Conservation (phyloP, 1,139 yeast species). For the Taphrina flavorubra region DNA sequence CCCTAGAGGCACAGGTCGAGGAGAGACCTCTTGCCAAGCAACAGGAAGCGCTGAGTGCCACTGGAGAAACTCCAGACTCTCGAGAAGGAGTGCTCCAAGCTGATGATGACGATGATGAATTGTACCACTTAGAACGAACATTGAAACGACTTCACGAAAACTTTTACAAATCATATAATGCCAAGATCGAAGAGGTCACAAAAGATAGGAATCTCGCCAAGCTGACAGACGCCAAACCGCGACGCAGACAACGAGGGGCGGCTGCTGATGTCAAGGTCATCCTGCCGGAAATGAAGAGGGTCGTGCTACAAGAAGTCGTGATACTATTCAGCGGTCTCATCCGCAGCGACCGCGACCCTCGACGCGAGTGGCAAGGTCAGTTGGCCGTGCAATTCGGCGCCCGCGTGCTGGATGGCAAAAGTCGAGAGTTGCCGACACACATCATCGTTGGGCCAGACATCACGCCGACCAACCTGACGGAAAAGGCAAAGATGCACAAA, state of each 20-base stretch:
- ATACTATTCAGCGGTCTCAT: slow-evolving; percentile 85
- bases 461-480: slow-evolving; percentile 57
- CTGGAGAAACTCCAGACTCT: slow-evolving; percentile 55
- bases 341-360: slow-evolving; percentile 74
- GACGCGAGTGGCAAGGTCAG: slow-evolving; percentile 73
- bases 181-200: slow-evolving; percentile 37
- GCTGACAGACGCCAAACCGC: slow-evolving; percentile 14
- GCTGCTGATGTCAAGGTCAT: slow-evolving; percentile 58
- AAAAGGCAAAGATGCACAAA: slow-evolving; percentile 71
- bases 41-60: slow-evolving; percentile 64
- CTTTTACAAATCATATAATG: slow-evolving; percentile 62
- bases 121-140: slow-evolving; percentile 67
- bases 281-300: slow-evolving; percentile 72
- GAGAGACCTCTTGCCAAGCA: slow-evolving; percentile 83
- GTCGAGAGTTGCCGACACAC: slow-evolving; percentile 79
- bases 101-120: slow-evolving; percentile 82
- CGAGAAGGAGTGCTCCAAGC: slow-evolving; percentile 62
- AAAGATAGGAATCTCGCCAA: slow-evolving; percentile 44
- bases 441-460: slow-evolving; percentile 74
- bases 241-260: slow-evolving; percentile 5
- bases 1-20: slow-evolving; percentile 69
- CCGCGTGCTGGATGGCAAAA: slow-evolving; percentile 68
- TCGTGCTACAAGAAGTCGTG: slow-evolving; percentile 70
- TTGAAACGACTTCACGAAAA: slow-evolving; percentile 67
- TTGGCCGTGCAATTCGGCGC: slow-evolving; percentile 97